Evolutionary conservation across 345 rosid genomes (phyloP).

Genomic region (Brassica carinata): DNA sequence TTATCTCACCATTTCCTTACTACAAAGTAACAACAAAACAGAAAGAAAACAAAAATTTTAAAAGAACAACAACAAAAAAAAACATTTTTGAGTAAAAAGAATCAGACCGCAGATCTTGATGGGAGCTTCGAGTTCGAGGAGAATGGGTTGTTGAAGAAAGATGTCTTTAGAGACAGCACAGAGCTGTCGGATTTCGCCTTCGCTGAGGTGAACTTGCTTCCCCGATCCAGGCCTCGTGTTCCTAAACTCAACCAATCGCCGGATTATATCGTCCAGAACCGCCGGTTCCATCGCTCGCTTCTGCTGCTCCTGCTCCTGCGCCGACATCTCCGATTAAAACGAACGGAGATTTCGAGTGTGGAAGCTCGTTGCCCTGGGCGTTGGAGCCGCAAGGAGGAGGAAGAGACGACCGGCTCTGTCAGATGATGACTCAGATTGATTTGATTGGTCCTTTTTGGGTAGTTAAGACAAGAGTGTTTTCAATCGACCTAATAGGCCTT

Average conservation of each 20-base stretch:
- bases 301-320: slow-evolving; percentile 26
- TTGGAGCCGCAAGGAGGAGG: slow-evolving; percentile 27
- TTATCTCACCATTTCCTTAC: neutral
- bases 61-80: neutral
- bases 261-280: slow-evolving; percentile 66
- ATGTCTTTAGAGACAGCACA: slow-evolving; percentile 65
- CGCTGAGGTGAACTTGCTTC: slow-evolving; percentile 80
- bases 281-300: slow-evolving; percentile 58
- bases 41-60: neutral
- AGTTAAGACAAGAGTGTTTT: neutral
- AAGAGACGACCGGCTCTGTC: slow-evolving; percentile 10
- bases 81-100: neutral
- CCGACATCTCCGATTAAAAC: slow-evolving; percentile 29
- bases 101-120: slow-evolving; percentile 86
- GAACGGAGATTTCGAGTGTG: slow-evolving; percentile 1
- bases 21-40: neutral
- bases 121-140: slow-evolving; percentile 86
- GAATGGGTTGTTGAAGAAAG: slow-evolving; percentile 81
- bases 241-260: slow-evolving; percentile 59
- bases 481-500: slow-evolving; percentile 18
- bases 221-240: slow-evolving; percentile 55
- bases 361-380: slow-evolving; percentile 21
- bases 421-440: slow-evolving; percentile 17
- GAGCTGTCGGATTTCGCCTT: slow-evolving; percentile 79
- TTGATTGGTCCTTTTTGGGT: slow-evolving; percentile 10